phyloP scores from a whole-genome alignment of 202 grass and related monocot genomes.

The Elaeis oleifera region DNA sequence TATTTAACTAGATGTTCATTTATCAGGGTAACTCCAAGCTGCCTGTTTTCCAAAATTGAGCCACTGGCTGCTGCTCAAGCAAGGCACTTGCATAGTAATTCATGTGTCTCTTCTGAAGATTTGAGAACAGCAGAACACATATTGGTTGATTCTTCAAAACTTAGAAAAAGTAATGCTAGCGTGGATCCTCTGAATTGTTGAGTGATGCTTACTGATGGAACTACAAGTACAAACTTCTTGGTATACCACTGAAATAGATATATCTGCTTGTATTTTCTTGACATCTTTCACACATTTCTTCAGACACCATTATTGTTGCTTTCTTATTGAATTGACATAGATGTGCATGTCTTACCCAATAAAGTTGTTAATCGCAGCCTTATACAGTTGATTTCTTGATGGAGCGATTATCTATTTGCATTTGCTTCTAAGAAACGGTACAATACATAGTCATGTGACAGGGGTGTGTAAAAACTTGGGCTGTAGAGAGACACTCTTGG shows the following conservation, averaged over 20 bases:
- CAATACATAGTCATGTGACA: too few species aligned
- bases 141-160: slow-evolving; percentile 21
- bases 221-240: slow-evolving; percentile 68
- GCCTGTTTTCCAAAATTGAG: slow-evolving; percentile 27
- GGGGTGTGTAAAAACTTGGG: too few species aligned
- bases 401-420: too few species aligned
- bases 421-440: too few species aligned
- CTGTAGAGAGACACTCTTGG: too few species aligned
- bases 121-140: slow-evolving; percentile 25
- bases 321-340: too few species aligned
- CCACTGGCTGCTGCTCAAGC: slow-evolving; percentile 28
- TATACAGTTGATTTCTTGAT: too few species aligned
- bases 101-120: slow-evolving; percentile 34
- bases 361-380: too few species aligned
- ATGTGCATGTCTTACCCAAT: too few species aligned
- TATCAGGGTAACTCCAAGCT: slow-evolving; percentile 37
- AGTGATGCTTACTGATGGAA: slow-evolving; percentile 92
- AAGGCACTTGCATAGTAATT: slow-evolving; percentile 23
- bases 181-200: slow-evolving; percentile 54
- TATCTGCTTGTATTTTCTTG: too few species aligned
- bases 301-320: too few species aligned
- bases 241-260: slow-evolving; percentile 17
- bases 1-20: neutral
- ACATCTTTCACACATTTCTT: too few species aligned
- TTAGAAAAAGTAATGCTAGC: slow-evolving; percentile 7